These are phyloP conservation scores for Theileria parva DNA, from an alignment of 169 alveolate species.

Conservation along the genomic window DNA sequence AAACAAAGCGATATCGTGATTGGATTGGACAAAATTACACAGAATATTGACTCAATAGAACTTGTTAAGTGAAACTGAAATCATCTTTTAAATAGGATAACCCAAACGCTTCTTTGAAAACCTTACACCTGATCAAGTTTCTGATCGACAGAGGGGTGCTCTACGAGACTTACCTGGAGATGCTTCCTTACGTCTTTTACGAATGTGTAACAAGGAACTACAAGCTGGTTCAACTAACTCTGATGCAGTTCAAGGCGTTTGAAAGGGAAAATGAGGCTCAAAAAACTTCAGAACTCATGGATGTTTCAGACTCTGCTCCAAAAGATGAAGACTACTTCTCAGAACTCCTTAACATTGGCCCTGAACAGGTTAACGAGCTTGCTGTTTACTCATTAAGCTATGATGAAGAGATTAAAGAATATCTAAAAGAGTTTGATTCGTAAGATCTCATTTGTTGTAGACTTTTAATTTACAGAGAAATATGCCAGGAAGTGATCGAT, in stretches of 20 bases:
- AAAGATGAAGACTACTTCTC: neutral
- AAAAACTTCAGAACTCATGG: neutral
- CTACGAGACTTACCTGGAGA: conserved; percentile 23
- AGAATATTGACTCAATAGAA: conserved; percentile 27
- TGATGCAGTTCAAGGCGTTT: neutral
- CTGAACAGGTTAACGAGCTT: neutral
- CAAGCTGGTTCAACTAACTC: neutral
- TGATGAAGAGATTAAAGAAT: conserved; percentile 12
- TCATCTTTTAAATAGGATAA: conserved; percentile 7
- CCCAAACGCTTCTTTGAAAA: conserved; percentile 20
- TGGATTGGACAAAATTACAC: conserved; percentile 30
- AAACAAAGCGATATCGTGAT: conserved; percentile 17
- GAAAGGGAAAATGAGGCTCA: neutral
- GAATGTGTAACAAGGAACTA: conserved; percentile 24
- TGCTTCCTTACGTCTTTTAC: conserved; percentile 37
- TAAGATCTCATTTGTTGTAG: neutral
- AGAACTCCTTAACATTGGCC: neutral
- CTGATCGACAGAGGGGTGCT: conserved; percentile 12
- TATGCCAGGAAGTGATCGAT: conserved; percentile 23
- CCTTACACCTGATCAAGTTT: conserved; percentile 24
- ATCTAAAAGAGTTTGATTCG: conserved; percentile 10
- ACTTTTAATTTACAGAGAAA: conserved; percentile 27
- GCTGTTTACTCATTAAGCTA: neutral
- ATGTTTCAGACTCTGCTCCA: neutral
- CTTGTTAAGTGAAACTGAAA: neutral